These are phyloP conservation scores for Colletotrichum graminicola DNA, from an alignment of 2,329 filamentous ascomycete species.

Conservation along the genomic window DNA sequence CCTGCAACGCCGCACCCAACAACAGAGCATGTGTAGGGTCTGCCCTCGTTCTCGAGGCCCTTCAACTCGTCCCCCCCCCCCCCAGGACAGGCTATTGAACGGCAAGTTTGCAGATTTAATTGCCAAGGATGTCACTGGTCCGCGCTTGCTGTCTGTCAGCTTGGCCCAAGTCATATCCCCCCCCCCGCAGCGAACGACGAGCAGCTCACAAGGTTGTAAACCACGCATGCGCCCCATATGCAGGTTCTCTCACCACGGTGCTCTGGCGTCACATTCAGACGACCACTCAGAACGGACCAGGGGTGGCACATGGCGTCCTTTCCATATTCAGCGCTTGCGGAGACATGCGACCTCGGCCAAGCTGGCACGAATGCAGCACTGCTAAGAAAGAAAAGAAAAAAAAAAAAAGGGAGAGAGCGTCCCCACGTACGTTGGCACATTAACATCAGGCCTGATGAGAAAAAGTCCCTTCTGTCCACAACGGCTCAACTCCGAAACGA, in stretches of 20 bases:
- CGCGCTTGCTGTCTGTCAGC: constrained; percentile 4
- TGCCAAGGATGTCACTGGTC: constrained; percentile 12
- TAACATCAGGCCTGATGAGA: constrained; percentile 5
- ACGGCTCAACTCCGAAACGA: not conserved
- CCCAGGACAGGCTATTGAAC: not conserved
- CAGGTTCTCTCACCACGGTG: constrained; percentile 28
- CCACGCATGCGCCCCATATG: constrained; percentile 36
- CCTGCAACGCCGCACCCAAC: not conserved
- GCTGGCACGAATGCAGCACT: not conserved
- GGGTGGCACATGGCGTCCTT: constrained; percentile 15
- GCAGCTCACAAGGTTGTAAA: constrained; percentile 27
- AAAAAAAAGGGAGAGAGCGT: no score
- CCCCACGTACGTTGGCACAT: constrained; percentile 1
- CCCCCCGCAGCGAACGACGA: constrained; percentile 15
- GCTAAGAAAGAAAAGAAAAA: no score
- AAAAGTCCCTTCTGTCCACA: not conserved
- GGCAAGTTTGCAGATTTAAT: not conserved
- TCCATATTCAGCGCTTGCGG: constrained; percentile 24
- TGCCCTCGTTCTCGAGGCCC: constrained; percentile 3
- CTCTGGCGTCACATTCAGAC: constrained; percentile 21
- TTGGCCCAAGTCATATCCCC: constrained; percentile 20
- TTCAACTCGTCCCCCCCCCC: not conserved
- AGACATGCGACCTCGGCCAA: not conserved
- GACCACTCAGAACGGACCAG: constrained; percentile 26
- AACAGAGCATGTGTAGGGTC: not conserved